Conservation (phyloP, 306 rosid genomes). For the Purshia tridentata region DNA sequence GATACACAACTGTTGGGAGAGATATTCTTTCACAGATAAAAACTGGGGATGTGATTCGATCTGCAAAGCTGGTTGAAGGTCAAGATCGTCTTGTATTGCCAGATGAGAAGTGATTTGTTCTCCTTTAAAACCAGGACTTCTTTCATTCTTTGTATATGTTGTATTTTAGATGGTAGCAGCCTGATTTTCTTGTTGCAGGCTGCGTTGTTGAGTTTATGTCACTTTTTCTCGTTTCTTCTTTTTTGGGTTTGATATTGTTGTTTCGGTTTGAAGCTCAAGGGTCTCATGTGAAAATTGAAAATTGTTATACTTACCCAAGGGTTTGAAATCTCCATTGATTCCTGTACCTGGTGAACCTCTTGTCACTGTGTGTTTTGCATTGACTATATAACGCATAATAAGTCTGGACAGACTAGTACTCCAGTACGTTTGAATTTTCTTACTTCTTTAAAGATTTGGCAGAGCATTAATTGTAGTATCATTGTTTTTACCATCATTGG, state of each 20-base stretch:
- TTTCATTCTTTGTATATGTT: slow-evolving; percentile 43
- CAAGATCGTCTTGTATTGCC: slow-evolving; percentile 76
- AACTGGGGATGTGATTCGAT: slow-evolving; percentile 73
- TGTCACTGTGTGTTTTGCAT: background rate
- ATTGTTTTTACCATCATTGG: background rate
- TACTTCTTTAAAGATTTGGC: background rate
- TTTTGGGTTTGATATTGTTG: background rate
- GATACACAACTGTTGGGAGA: slow-evolving; percentile 84
- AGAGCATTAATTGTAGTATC: background rate
- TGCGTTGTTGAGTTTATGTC: slow-evolving; percentile 34
- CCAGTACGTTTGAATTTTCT: background rate
- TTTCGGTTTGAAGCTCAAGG: slow-evolving; percentile 6
- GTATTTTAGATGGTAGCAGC: slow-evolving; percentile 11
- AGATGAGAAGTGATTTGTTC: slow-evolving; percentile 43
- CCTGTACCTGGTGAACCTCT: slow-evolving; percentile 1
- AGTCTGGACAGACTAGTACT: background rate
- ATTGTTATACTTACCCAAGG: background rate
- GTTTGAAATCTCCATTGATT: no score
- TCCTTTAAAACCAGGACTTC: slow-evolving; percentile 15
- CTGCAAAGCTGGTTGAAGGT: slow-evolving; percentile 81
- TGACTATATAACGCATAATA: background rate
- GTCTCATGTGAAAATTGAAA: background rate
- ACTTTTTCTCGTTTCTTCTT: background rate
- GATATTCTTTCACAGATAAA: slow-evolving; percentile 83
- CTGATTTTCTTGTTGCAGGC: slow-evolving; percentile 42